Percentiles rank a stretch among this genome's conserved stretches.
phyloP scores from a whole-genome alignment of 306 rosid species.

The Hippophae rhamnoides region DNA sequence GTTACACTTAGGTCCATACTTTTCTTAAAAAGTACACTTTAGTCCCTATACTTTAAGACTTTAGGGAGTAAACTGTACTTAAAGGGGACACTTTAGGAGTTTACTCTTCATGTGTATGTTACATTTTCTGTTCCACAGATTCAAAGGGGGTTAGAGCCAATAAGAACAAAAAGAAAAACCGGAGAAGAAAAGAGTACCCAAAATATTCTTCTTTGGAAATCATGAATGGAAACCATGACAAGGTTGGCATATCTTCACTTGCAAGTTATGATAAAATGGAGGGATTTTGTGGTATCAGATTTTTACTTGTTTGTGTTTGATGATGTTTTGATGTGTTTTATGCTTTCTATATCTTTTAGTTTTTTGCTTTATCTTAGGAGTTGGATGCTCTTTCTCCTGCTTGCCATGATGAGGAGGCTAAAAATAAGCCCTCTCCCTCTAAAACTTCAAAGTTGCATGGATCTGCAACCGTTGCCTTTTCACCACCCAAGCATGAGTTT shows the following conservation, averaged over 20 bases:
- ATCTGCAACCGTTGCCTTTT: conserved; percentile 29
- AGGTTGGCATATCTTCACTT: conserved; percentile 27
- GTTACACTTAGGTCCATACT: no score
- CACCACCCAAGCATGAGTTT: conserved; percentile 33
- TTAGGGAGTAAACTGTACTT: no score
- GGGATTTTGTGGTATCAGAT: neutral
- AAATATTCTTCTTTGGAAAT: conserved; percentile 43
- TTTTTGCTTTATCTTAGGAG: conserved; percentile 31
- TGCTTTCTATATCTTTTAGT: conserved; percentile 13
- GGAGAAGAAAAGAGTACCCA: conserved; percentile 57
- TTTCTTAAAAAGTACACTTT: no score
- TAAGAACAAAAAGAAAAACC: conserved; percentile 77
- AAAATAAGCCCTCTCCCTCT: conserved; percentile 37
- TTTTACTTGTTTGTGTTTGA: neutral
- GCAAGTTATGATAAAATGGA: neutral
- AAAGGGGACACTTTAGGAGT: no score
- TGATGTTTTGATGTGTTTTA: neutral
- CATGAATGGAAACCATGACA: conserved; percentile 34
- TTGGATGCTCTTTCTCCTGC: conserved; percentile 35
- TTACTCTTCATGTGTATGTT: neutral
- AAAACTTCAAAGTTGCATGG: conserved; percentile 36
- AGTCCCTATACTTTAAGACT: no score
- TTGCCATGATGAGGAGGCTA: conserved; percentile 35
- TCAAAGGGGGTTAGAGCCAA: conserved; percentile 43
- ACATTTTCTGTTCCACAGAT: conserved; percentile 36